A percentile compares a stretch with the other conserved stretches of the same genome.
Conservation (phyloP, 176 grass and related monocot genomes). For the Oryza meyeriana region DNA sequence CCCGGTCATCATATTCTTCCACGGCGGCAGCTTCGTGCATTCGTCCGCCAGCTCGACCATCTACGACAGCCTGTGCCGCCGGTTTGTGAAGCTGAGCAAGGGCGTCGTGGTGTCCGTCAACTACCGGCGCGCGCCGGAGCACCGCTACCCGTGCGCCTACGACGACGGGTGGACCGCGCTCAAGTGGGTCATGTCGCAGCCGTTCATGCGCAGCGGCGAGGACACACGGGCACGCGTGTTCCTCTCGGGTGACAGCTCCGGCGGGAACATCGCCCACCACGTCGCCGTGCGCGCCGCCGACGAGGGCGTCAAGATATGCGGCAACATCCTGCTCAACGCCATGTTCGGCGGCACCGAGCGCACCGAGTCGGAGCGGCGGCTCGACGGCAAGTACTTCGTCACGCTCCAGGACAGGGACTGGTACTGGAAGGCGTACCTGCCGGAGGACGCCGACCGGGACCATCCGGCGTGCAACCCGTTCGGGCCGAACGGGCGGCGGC, state of each 20-base stretch:
- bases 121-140: constrained; percentile 85
- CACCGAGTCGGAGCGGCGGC: constrained; percentile 73
- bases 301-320: constrained; percentile 65
- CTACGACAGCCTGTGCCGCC: constrained; percentile 83
- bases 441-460: constrained; percentile 84
- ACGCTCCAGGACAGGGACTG: constrained; percentile 96
- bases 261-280: constrained; percentile 97
- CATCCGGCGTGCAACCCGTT: constrained; percentile 96
- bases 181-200: constrained; percentile 72
- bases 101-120: constrained; percentile 87
- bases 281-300: constrained; percentile 73
- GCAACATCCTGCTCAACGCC: constrained; percentile 90
- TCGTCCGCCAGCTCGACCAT: constrained; percentile 72
- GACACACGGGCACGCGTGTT: constrained; percentile 55
- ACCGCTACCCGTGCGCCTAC: constrained; percentile 87
- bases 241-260: constrained; percentile 92
- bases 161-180: constrained; percentile 89
- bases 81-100: constrained; percentile 65
- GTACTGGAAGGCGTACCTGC: constrained; percentile 99
- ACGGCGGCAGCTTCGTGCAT: constrained; percentile 96
- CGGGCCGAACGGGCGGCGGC: constrained; percentile 62
- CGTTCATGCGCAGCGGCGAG: constrained; percentile 63
- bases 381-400: constrained; percentile 97
- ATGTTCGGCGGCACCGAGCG: constrained; percentile 85
- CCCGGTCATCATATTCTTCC: constrained; percentile 98